These are phyloP conservation scores for Boletus semigastroideus DNA, from an alignment of 1,284 basidiomycete genomes.

Conservation along the genomic window DNA sequence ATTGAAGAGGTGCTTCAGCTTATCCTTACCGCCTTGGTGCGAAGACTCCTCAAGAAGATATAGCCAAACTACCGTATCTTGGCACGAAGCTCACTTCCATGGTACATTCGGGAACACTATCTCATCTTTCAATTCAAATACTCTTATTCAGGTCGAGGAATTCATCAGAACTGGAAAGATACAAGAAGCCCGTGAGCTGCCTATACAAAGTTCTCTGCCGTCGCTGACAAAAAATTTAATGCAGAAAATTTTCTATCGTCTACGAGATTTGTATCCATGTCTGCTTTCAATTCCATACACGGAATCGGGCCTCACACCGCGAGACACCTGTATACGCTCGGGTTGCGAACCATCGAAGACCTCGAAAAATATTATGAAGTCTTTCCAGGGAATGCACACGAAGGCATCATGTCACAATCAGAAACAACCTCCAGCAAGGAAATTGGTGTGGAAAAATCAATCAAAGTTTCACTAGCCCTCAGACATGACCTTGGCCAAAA, in stretches of 20 bases:
- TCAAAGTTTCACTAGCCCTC: conserved; percentile 52
- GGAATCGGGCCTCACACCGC: conserved; percentile 73
- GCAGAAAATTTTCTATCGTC: conserved; percentile 50
- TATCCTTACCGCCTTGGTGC: conserved; percentile 57
- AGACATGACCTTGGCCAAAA: conserved; percentile 48
- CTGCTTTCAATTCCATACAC: conserved; percentile 62
- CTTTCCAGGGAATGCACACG: conserved; percentile 7
- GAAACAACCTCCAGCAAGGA: conserved; percentile 13
- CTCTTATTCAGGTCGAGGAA: conserved; percentile 53
- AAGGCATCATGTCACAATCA: conserved; percentile 3
- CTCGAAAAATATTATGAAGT: conserved; percentile 65
- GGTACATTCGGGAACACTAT: conserved; percentile 36
- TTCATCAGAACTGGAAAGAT: conserved; percentile 57
- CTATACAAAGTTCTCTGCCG: neutral
- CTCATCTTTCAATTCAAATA: neutral
- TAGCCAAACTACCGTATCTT: conserved; percentile 55
- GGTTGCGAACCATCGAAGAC: conserved; percentile 60
- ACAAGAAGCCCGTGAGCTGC: conserved; percentile 54
- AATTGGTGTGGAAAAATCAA: conserved; percentile 33
- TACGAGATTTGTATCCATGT: conserved; percentile 54
- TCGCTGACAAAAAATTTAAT: conserved; percentile 2
- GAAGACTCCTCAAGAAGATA: conserved; percentile 42
- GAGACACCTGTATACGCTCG: conserved; percentile 57
- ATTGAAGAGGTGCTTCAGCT: conserved; percentile 41
- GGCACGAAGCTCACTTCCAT: conserved; percentile 61